Base-by-base conservation (phyloP, 345 rosid genomes). In the Euclidium syriacum region DNA sequence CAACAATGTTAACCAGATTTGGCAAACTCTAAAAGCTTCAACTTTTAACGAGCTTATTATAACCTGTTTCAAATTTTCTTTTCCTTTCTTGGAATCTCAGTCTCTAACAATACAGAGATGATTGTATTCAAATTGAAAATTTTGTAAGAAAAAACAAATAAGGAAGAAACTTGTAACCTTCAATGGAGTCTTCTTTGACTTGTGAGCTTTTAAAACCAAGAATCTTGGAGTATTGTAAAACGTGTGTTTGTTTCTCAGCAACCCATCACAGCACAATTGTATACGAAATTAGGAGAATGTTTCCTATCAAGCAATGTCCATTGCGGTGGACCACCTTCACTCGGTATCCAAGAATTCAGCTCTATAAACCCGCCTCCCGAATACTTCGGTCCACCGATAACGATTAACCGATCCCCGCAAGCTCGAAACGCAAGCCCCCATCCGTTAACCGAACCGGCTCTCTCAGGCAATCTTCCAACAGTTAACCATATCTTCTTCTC, bases 371-470 rank as follows among this genome's bases (percentile, higher is more conserved):
- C 91, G 74, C 76, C 95, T 40, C 89, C 96, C 0, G 77, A 61
- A 26, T 79, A 42, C 77, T 76, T 81, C 1, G 98, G 95, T 58
- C 96, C 98, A 51, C 98, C 91, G n/a, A 91, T 84, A 34, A 91
- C 98, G 10, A 91, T 80, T 30, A 91, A 82, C 65, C 80, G 59
- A 59, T 86, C 90, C 43, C 98, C 98, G 35, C 95, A 88, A 3
- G 96, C 95, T 82, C 95, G 78, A 52, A 91, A 91, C 7, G 98
- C 98, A 32, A 91, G 82, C 14, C 98, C 98, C 98, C 98, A 91
- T 17, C 98, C 98, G 39, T 91, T 84, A 80, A 88, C 83, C 9
- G 96, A 88, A 67, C 72, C 84, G 16, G 88, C 90, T 35, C 90
- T 79, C 52, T 84, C 95, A 38, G 98, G 98, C 82, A 91, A 73